Conservation (phyloP, 2,329 filamentous ascomycete species). For the Macrophomina tecta region DNA sequence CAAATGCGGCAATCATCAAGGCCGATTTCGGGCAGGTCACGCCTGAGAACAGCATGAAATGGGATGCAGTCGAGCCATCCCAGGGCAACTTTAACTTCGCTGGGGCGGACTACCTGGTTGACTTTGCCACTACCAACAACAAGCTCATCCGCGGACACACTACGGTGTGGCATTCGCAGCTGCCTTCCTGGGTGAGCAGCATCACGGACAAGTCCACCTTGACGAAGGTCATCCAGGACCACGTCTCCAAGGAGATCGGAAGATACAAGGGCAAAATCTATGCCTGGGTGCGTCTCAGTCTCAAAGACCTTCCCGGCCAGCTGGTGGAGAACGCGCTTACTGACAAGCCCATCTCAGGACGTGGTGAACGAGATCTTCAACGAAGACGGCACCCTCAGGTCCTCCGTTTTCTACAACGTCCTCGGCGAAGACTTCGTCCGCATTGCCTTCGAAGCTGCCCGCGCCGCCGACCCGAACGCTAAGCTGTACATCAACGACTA, state of each 20-base stretch:
- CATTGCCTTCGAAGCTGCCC: conserved; percentile 74
- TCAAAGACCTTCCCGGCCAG: neutral
- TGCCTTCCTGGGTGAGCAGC: conserved; percentile 62
- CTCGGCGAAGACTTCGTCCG: conserved; percentile 73
- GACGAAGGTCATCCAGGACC: conserved; percentile 63
- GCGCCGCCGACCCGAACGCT: conserved; percentile 68
- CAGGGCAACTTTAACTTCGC: conserved; percentile 62
- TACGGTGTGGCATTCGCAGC: conserved; percentile 65
- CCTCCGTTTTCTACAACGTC: conserved; percentile 69
- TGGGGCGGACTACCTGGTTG: conserved; percentile 64
- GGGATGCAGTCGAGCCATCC: conserved; percentile 61
- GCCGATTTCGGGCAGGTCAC: conserved; percentile 69
- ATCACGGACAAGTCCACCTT: conserved; percentile 61
- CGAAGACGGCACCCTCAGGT: conserved; percentile 64
- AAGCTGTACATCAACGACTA: conserved; percentile 79
- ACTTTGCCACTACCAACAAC: conserved; percentile 63
- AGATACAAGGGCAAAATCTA: conserved; percentile 69
- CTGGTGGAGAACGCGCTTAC: neutral
- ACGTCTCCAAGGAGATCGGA: conserved; percentile 63
- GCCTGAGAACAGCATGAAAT: conserved; percentile 73
- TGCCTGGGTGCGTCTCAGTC: conserved; percentile 51
- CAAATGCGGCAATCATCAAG: conserved; percentile 63
- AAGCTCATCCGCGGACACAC: conserved; percentile 70
- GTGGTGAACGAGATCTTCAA: conserved; percentile 71
- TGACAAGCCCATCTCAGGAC: conserved; percentile 44